Conservation (phyloP, 202 grass and related monocot species). For the Elaeis oleifera region DNA sequence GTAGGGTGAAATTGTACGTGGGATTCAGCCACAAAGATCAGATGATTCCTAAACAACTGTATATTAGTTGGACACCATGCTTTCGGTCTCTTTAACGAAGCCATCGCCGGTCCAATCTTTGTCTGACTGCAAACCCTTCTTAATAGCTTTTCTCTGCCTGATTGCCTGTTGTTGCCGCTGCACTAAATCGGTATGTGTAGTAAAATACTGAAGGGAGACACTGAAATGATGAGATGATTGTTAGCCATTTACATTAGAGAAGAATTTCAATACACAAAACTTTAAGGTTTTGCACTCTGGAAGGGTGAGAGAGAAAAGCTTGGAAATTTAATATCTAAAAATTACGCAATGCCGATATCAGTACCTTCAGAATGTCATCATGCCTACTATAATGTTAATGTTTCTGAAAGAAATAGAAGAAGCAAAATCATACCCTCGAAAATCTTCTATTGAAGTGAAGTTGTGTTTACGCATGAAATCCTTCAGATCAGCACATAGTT, state of each 20-base stretch:
- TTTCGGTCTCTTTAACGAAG: constrained; percentile 81
- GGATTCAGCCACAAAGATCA: too few species aligned
- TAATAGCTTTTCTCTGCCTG: constrained; percentile 73
- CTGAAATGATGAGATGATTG: constrained; percentile 27
- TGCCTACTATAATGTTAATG: too few species aligned
- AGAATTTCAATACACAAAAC: too few species aligned
- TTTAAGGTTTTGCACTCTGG: too few species aligned
- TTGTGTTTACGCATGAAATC: constrained; percentile 94
- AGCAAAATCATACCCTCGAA: constrained; percentile 56
- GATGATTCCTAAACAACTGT: too few species aligned
- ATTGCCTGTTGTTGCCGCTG: constrained; percentile 69
- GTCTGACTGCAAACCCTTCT: constrained; percentile 72
- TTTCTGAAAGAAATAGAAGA: too few species aligned
- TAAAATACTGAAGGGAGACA: constrained; percentile 77
- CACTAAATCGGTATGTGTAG: constrained; percentile 81
- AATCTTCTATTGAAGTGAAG: constrained; percentile 79
- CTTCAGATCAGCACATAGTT: constrained; percentile 75
- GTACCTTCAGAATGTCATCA: too few species aligned
- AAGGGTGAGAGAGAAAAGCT: too few species aligned
- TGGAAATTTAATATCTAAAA: too few species aligned
- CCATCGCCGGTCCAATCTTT: constrained; percentile 98
- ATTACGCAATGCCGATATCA: too few species aligned
- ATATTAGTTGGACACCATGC: constrained; percentile 90
- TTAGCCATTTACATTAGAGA: too few species aligned
- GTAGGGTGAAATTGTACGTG: too few species aligned